Evolutionary conservation across 225 moss, liverwort and hornwort species (phyloP).

Genomic region (Takakia lepidozioides): DNA sequence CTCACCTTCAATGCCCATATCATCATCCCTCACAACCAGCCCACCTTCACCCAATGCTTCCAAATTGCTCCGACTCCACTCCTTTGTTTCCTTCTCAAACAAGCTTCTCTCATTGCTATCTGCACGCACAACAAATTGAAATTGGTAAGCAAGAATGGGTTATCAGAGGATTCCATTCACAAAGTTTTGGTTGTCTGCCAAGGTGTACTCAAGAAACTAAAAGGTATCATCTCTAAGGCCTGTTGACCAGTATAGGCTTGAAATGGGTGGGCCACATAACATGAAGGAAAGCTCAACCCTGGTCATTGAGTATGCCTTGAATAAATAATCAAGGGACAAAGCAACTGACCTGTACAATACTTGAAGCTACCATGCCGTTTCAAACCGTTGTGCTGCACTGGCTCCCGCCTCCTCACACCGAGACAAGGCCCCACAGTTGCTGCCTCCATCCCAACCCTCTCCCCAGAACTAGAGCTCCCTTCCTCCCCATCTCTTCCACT

Average conservation of each 20-base stretch:
- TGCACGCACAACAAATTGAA: constrained; percentile 30
- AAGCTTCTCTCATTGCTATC: constrained; percentile 54
- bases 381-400: constrained; percentile 74
- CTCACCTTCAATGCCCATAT: constrained; percentile 63
- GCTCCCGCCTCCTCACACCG: constrained; percentile 85
- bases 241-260: no score
- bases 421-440: constrained; percentile 66
- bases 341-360: constrained; percentile 44
- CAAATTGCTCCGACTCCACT: constrained; percentile 88
- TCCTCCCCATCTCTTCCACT: constrained; percentile 55
- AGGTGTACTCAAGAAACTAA: no score
- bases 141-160: no score
- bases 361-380: constrained; percentile 97
- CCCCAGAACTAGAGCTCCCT: constrained; percentile 57
- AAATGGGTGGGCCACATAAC: no score
- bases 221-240: no score
- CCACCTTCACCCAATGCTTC: constrained; percentile 53
- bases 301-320: no score
- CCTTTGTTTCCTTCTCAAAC: constrained; percentile 79
- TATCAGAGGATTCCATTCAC: no score
- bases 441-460: constrained; percentile 42
- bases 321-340: no score
- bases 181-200: no score
- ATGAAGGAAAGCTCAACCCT: no score
- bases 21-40: constrained; percentile 49